Conservation (phyloP, 805 yeast species). For the Clavispora carvajalis region DNA sequence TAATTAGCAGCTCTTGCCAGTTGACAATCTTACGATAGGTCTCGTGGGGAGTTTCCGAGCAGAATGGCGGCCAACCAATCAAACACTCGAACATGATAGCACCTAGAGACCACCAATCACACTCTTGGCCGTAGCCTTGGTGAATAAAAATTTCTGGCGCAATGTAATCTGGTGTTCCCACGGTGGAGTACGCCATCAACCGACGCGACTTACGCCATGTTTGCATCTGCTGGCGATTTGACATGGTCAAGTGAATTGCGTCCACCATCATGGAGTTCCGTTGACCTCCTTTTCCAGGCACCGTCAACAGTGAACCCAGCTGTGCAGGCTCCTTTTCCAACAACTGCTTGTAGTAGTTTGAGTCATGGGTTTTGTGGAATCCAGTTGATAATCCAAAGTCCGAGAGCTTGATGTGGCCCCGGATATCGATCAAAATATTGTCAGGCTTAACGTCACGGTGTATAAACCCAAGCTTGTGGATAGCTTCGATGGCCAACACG, state of each 20-base stretch:
- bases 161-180: constrained; percentile 93
- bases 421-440: constrained; percentile 80
- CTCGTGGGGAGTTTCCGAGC: constrained; percentile 91
- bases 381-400: constrained; percentile 87
- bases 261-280: constrained; percentile 86
- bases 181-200: constrained; percentile 92
- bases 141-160: constrained; percentile 92
- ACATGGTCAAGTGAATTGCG: constrained; percentile 91
- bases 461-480: constrained; percentile 88
- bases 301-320: constrained; percentile 14
- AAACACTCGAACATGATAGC: constrained; percentile 96
- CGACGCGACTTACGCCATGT: constrained; percentile 93
- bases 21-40: constrained; percentile 86
- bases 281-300: constrained; percentile 14
- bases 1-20: constrained; percentile 82
- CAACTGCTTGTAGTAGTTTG: constrained; percentile 76
- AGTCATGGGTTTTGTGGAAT: constrained; percentile 89
- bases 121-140: constrained; percentile 94
- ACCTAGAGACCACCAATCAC: constrained; percentile 98
- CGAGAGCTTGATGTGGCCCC: constrained; percentile 62
- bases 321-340: constrained; percentile 61
- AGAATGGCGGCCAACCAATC: constrained; percentile 96
- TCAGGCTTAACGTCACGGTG: constrained; percentile 98
- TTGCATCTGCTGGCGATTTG: constrained; percentile 90
- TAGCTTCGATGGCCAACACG: constrained; percentile 90